phyloP scores from a whole-genome alignment of 2,329 filamentous ascomycete species.

The Rutstroemia sp. region DNA sequence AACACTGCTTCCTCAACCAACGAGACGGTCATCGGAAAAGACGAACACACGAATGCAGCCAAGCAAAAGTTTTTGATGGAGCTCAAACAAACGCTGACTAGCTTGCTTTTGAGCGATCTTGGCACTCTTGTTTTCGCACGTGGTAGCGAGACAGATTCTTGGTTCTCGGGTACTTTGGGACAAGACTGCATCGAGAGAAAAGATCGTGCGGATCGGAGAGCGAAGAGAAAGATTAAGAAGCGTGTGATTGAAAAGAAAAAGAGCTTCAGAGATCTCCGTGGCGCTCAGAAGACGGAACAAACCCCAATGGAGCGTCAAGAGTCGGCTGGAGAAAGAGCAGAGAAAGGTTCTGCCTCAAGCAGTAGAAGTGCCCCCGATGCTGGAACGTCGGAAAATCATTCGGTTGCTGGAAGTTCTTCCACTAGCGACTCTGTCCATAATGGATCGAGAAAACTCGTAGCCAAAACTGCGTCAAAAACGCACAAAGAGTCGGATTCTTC shows the following conservation, averaged over 20 bases:
- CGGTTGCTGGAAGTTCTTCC: slow-evolving; percentile 24
- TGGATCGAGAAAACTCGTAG: slow-evolving; percentile 16
- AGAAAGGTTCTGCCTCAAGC: slow-evolving; percentile 18
- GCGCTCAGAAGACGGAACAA: slow-evolving; percentile 36
- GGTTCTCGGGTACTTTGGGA: slow-evolving; percentile 63
- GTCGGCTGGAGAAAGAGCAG: slow-evolving; percentile 16
- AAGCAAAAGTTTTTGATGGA: slow-evolving; percentile 74
- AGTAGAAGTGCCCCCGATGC: slow-evolving; percentile 19
- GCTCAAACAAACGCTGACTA: slow-evolving; percentile 71
- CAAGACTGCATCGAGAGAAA: slow-evolving; percentile 58
- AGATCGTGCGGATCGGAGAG: slow-evolving; percentile 35
- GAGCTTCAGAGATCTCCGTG: slow-evolving; percentile 59
- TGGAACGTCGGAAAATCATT: slow-evolving; percentile 16
- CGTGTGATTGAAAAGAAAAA: slow-evolving; percentile 55
- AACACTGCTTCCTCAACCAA: slow-evolving; percentile 61
- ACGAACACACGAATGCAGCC: slow-evolving; percentile 51
- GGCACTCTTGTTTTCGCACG: slow-evolving; percentile 74
- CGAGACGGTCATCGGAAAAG: slow-evolving; percentile 55
- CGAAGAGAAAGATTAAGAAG: slow-evolving; percentile 40
- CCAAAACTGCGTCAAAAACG: not conserved
- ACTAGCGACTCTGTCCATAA: slow-evolving; percentile 20
- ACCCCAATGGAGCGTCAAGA: slow-evolving; percentile 19
- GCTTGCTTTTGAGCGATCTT: slow-evolving; percentile 80
- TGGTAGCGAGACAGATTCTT: slow-evolving; percentile 87
- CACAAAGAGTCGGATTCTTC: slow-evolving; percentile 25